Evolutionary conservation across 768 basidiomycete species (phyloP), one percentile per base, ranked within the genome.

Genomic region (Mycena latifolia): DNA sequence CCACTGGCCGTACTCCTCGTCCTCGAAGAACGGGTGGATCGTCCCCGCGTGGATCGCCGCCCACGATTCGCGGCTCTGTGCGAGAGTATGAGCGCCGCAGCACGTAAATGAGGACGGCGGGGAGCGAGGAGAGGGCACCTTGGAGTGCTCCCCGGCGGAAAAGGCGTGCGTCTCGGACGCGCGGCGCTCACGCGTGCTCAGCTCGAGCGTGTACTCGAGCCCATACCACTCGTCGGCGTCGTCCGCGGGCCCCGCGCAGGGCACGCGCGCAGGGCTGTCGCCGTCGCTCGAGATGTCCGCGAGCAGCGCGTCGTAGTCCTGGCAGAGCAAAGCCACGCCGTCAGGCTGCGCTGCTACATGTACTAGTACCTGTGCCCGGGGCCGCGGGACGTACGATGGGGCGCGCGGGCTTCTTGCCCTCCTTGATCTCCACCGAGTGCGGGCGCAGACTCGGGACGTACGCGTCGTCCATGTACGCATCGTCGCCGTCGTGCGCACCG

Each of bases 31-130:
- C 0, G 83, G 81, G 60, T 82, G 77, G 17, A 81, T 71, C 5
- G 66, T 74, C 4, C 79, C 80, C 57, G 74, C 74, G 66, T 80
- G 82, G 28, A 83, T 73, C 10, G 79, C 79, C 0, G 79, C 80
- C 82, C 84, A 84, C 9, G 82, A 83, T 69, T 82, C 80, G 61
- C 77, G 79, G 58, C 82, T 83, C 83, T 84, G 55, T 12, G n/a
- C n/a, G n/a, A n/a, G n/a, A n/a, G n/a, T n/a, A n/a, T n/a, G n/a
- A n/a, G n/a, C n/a, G n/a, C n/a, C n/a, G n/a, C n/a, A n/a, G n/a
- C n/a, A n/a, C n/a, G n/a, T n/a, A n/a, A n/a, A n/a, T n/a, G n/a
- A n/a, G n/a, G n/a, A n/a, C n/a, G n/a, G n/a, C n/a, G n/a, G n/a
- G n/a, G n/a, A n/a, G n/a, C n/a, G n/a, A n/a, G n/a, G n/a, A n/a